These are phyloP conservation scores for Cyberlindnera japonica DNA, from an alignment of 805 yeast species.

Conservation along the genomic window DNA sequence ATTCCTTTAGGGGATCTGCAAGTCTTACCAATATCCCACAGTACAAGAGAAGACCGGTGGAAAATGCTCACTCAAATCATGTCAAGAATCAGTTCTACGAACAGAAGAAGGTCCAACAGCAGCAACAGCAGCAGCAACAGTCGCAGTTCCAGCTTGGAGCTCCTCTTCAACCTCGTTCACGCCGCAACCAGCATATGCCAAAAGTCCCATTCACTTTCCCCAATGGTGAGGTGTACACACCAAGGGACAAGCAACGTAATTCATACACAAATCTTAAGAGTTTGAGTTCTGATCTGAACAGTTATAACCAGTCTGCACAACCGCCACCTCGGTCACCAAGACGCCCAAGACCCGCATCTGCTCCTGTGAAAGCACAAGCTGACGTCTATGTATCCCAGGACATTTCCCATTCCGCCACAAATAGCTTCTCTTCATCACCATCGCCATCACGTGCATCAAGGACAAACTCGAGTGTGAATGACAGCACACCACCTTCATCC, in stretches of 20 bases:
- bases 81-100: slow-evolving; percentile 13
- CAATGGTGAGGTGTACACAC: slow-evolving; percentile 30
- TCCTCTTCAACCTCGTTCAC: slow-evolving; percentile 1
- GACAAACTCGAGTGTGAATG: slow-evolving; percentile 23
- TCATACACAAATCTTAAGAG: slow-evolving; percentile 16
- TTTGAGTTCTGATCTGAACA: not conserved
- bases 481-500: slow-evolving; percentile 29
- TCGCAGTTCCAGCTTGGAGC: slow-evolving; percentile 9
- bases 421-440: slow-evolving; percentile 23
- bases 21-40: slow-evolving; percentile 5
- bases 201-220: slow-evolving; percentile 28
- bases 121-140: slow-evolving; percentile 7
- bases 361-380: slow-evolving; percentile 1
- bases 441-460: slow-evolving; percentile 28
- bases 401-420: slow-evolving; percentile 3
- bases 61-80: slow-evolving; percentile 10
- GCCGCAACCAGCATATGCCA: slow-evolving; percentile 16
- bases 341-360: not conserved
- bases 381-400: slow-evolving; percentile 1
- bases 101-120: slow-evolving; percentile 6
- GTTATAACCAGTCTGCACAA: not conserved
- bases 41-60: slow-evolving; percentile 10
- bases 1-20: slow-evolving; percentile 10
- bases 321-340: slow-evolving; percentile 4
- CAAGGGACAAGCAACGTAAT: slow-evolving; percentile 26